A percentile compares a stretch with the other conserved stretches of the same genome.
These are phyloP conservation scores for Cladophialophora psammophila DNA, from an alignment of 2,329 filamentous ascomycete species.

Conservation along the genomic window DNA sequence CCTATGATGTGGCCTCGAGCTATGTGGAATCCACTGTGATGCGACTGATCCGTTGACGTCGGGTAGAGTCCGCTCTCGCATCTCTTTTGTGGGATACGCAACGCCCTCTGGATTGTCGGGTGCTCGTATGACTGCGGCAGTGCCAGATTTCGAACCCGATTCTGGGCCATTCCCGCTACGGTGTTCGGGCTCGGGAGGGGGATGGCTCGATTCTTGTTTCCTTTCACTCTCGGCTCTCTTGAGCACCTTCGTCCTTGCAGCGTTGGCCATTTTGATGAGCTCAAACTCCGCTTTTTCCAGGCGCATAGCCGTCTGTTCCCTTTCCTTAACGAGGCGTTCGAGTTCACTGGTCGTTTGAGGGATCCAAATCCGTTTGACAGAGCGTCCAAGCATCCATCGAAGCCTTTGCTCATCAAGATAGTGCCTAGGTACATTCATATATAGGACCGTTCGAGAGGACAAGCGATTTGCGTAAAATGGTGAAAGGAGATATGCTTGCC, in stretches of 20 bases:
- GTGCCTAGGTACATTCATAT: slow-evolving; percentile 79
- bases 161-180: slow-evolving; percentile 58
- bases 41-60: slow-evolving; percentile 48
- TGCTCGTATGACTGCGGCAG: slow-evolving; percentile 5
- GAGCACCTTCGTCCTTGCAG: slow-evolving; percentile 68
- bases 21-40: slow-evolving; percentile 47
- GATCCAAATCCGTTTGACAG: slow-evolving; percentile 83
- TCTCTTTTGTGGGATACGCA: background rate
- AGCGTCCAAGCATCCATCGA: slow-evolving; percentile 80
- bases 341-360: slow-evolving; percentile 77
- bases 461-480: slow-evolving; percentile 83
- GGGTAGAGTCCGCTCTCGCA: slow-evolving; percentile 23
- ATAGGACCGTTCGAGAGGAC: slow-evolving; percentile 86
- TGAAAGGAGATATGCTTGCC: slow-evolving; percentile 88
- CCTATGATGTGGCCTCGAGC: slow-evolving; percentile 45
- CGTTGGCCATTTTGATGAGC: slow-evolving; percentile 79
- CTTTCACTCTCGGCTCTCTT: slow-evolving; percentile 46
- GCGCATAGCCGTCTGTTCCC: slow-evolving; percentile 77
- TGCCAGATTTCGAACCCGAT: slow-evolving; percentile 75
- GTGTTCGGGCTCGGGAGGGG: slow-evolving; percentile 68
- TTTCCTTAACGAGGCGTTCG: slow-evolving; percentile 77
- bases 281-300: slow-evolving; percentile 85
- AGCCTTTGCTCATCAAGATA: slow-evolving; percentile 79
- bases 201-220: slow-evolving; percentile 66
- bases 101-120: slow-evolving; percentile 9